phyloP scores from a whole-genome alignment of 257 asterid species.

The Scutellaria barbata region DNA sequence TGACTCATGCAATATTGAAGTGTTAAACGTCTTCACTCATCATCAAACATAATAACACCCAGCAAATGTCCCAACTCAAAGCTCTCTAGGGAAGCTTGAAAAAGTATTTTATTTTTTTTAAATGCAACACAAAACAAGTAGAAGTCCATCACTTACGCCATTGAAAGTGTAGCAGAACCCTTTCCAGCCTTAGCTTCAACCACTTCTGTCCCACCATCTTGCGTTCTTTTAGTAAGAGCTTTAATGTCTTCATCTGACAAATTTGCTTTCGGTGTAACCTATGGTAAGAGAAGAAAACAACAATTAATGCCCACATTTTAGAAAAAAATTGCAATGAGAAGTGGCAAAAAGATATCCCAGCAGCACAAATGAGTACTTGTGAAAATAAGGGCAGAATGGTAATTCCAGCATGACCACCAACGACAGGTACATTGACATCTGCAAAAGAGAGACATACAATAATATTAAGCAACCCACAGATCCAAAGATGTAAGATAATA shows the following conservation, averaged over 20 bases:
- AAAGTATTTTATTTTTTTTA: background rate
- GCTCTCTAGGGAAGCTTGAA: background rate
- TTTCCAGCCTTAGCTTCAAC: constrained; percentile 99
- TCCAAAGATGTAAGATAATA: background rate
- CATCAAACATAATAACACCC: background rate
- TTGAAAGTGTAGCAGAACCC: constrained; percentile 75
- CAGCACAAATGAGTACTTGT: constrained; percentile 52
- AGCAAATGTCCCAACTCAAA: background rate
- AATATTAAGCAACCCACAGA: constrained; percentile 18
- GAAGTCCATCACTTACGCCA: constrained; percentile 33
- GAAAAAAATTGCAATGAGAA: background rate
- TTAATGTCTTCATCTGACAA: constrained; percentile 65
- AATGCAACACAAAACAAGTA: background rate
- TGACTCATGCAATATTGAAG: background rate
- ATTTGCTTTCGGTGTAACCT: constrained; percentile 88
- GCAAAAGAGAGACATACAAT: constrained; percentile 22
- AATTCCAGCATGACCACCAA: constrained; percentile 97
- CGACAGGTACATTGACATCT: constrained; percentile 88
- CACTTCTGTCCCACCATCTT: constrained; percentile 98
- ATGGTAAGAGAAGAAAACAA: background rate
- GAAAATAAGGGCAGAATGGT: constrained; percentile 96
- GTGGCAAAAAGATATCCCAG: background rate
- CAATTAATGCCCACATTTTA: constrained; percentile 47
- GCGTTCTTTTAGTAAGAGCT: constrained; percentile 94
- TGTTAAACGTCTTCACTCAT: background rate